Conservation (phyloP, 306 rosid species). For the Senna siamea region DNA sequence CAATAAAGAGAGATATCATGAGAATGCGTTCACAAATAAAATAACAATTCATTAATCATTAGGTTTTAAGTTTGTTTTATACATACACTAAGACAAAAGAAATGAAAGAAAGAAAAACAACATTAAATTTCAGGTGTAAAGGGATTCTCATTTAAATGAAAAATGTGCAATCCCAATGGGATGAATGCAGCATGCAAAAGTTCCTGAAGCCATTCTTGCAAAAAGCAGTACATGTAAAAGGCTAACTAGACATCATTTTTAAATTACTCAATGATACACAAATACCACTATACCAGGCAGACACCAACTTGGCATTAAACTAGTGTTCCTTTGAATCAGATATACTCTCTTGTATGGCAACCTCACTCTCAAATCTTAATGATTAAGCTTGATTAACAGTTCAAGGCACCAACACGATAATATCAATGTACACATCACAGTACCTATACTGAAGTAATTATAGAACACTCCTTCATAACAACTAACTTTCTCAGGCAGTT, state of each 20-base stretch:
- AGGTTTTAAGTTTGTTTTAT: not conserved
- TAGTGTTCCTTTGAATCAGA: not conserved
- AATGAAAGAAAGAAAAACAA: not conserved
- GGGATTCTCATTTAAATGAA: not conserved
- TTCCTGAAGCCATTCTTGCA: not conserved
- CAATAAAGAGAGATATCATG: slow-evolving; percentile 12
- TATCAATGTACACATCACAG: slow-evolving; percentile 26
- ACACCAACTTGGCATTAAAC: not conserved
- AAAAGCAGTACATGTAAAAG: not conserved
- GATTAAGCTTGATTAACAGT: not conserved
- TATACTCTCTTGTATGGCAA: not conserved
- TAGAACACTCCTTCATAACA: slow-evolving; percentile 90
- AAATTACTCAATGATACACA: slow-evolving; percentile 15
- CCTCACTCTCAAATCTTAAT: not conserved
- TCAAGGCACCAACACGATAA: not conserved
- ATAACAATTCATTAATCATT: not conserved
- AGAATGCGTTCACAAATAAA: not conserved
- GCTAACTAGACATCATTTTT: not conserved
- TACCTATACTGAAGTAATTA: slow-evolving; percentile 96
- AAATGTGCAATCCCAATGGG: not conserved
- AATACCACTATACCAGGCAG: not conserved
- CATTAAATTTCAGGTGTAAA: too few relatives aligned
- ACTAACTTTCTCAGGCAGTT: slow-evolving; percentile 58
- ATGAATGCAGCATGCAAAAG: not conserved
- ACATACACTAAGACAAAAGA: not conserved